phyloP scores from a whole-genome alignment of 148 eudicot species.

The Rhododendron ovatum region DNA sequence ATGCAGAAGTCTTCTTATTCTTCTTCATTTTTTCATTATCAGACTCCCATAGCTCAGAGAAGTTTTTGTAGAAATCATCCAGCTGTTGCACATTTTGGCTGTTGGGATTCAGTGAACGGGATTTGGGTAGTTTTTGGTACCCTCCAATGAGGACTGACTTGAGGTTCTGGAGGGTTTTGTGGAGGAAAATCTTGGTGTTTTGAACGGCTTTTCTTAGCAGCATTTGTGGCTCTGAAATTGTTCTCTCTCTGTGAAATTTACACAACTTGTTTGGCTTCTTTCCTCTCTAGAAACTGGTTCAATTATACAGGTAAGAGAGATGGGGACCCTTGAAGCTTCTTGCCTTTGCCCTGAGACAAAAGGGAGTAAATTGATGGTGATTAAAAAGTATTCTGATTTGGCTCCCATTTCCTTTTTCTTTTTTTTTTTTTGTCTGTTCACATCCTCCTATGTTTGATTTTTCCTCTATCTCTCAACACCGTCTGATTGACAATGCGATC shows the following conservation, averaged over 20 bases:
- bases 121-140: slow-evolving; percentile 42
- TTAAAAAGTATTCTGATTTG: not conserved
- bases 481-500: not conserved
- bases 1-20: not conserved
- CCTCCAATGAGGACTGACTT: slow-evolving; percentile 35
- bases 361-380: slow-evolving; percentile 1
- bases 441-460: not conserved
- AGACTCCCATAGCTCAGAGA: slow-evolving; percentile 25
- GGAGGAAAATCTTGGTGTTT: slow-evolving; percentile 50
- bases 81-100: slow-evolving; percentile 27
- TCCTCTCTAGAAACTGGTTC: not conserved
- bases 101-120: slow-evolving; percentile 31
- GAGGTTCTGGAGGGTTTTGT: slow-evolving; percentile 48
- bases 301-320: slow-evolving; percentile 21
- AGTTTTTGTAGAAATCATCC: slow-evolving; percentile 25
- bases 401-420: not conserved
- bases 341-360: slow-evolving; percentile 7
- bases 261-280: not conserved
- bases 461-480: not conserved
- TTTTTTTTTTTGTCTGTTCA: not conserved
- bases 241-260: slow-evolving; percentile 8
- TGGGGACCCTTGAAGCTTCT: slow-evolving; percentile 12
- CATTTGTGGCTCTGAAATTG: slow-evolving; percentile 30
- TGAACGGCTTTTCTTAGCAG: slow-evolving; percentile 42
- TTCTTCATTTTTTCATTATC: slow-evolving; percentile 9